A percentile compares a stretch with the other conserved stretches of the same genome.
Conservation (phyloP, 345 rosid species). For the Anacardium occidentale region DNA sequence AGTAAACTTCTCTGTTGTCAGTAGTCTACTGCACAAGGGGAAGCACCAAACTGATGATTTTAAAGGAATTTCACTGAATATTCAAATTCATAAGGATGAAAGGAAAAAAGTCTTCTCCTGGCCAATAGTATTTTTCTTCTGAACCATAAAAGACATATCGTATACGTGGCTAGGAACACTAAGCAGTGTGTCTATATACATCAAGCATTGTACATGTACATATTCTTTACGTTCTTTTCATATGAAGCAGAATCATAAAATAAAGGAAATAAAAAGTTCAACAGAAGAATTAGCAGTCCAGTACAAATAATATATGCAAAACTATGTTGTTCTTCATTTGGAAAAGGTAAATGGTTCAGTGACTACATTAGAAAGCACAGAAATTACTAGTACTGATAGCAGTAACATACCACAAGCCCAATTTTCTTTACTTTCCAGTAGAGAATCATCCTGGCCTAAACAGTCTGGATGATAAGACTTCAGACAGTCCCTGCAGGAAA, state of each 20-base stretch:
- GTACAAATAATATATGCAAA: background rate
- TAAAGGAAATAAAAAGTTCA: background rate
- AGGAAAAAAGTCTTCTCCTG: background rate
- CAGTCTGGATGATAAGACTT: constrained; percentile 51
- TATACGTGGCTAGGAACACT: background rate
- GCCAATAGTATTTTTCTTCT: background rate
- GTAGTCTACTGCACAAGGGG: background rate
- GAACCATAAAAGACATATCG: background rate
- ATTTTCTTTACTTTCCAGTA: constrained; percentile 27
- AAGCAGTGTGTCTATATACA: too few relatives aligned
- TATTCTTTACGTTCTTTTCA: background rate
- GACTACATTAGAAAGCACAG: background rate
- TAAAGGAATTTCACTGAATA: background rate
- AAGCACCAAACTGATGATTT: background rate
- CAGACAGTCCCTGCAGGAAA: constrained; percentile 39
- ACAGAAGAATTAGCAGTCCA: background rate
- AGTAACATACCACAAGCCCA: constrained; percentile 47
- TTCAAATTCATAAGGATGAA: background rate
- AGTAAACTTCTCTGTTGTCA: background rate
- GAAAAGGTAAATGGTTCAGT: background rate
- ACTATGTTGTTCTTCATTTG: background rate
- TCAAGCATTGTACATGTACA: background rate
- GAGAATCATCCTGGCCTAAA: constrained; percentile 34
- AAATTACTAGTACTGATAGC: background rate
- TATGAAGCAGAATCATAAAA: background rate